Evolutionary conservation across 257 asterid genomes (phyloP), one percentile per base, ranked within the genome.

Genomic region (Ilex asprella): DNA sequence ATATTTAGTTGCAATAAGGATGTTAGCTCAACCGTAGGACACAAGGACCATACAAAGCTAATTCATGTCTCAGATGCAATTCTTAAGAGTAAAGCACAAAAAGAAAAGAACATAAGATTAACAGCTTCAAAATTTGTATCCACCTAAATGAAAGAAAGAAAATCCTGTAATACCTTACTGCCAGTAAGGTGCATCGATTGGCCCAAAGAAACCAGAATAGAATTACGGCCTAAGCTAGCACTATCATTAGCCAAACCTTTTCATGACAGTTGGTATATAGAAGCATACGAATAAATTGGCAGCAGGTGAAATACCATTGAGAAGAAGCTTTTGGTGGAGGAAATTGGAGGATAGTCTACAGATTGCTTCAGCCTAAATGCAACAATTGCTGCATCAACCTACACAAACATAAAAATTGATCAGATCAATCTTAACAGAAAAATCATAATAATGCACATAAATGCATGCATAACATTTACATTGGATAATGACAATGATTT

Each of bases 371-470:
- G 81, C 68, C 77, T 86, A 64, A 93, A 87, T 43, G 88, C 65
- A 39, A 81, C 95, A 54, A 93, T 67, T 49, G 99, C 97, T 67
- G 96, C 99, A 81, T 93, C 96, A 54, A 93, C 99, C 99, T 93
- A 72, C 47, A 74, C 51, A 64, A 52, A 55, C 2, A 46, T 62
- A 31, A 44, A 58, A 43, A 46, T 44, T 12, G 51, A 58, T 11
- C 2, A 35, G 16, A 29, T 62, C 46, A 61, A 46, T 14, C 15
- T 46, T 14, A 46, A 6, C 15, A 10, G 13, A 46, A 10, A 14
- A 46, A 12, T 11, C 14, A 46, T 46, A 46, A 46, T 14, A 46
- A 46, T 10, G n/a, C 52, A 46, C 4, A 46, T 2, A 46, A 46
- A 46, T 10, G 13, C 13, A 46, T 10, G 52, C 52, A 46, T 46